Percentiles rank a stretch among this genome's conserved stretches.
Conservation (phyloP, 345 rosid genomes). For the Kandelia obovata region DNA sequence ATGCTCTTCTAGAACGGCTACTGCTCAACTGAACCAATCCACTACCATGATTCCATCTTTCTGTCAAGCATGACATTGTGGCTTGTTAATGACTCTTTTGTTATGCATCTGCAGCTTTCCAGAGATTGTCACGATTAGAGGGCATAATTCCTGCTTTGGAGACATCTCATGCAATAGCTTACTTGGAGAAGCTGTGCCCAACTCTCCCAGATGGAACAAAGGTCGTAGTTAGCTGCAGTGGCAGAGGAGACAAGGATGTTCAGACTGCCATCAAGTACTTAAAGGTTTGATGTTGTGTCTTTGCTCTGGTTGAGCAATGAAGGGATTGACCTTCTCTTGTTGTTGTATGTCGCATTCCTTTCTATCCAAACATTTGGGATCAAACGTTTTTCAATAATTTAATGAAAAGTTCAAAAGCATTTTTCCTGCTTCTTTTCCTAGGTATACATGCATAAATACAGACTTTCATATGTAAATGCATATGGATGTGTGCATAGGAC, state of each 20-base stretch:
- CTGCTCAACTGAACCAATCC: too few species aligned
- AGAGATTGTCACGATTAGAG: constrained; percentile 64
- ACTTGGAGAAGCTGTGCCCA: constrained; percentile 72
- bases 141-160: constrained; percentile 83
- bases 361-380: not conserved
- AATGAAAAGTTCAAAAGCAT: not conserved
- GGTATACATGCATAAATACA: not conserved
- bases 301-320: not conserved
- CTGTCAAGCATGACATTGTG: too few species aligned
- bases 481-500: not conserved
- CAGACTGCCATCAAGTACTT: constrained; percentile 64
- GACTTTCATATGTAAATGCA: too few species aligned
- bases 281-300: constrained; percentile 30
- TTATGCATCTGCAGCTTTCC: constrained; percentile 48
- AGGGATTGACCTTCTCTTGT: not conserved
- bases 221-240: constrained; percentile 63
- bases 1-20: too few species aligned
- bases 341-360: not conserved
- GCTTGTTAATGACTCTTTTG: too few species aligned
- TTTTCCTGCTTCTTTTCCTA: not conserved
- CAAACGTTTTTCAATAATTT: not conserved
- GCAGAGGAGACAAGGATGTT: constrained; percentile 89
- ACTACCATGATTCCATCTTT: too few species aligned
- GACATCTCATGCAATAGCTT: constrained; percentile 75
- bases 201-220: constrained; percentile 49